A percentile compares a stretch with the other conserved stretches of the same genome.
Evolutionary conservation across 108 stramenopile species (phyloP).

Genomic region (Fragilaria radians): DNA sequence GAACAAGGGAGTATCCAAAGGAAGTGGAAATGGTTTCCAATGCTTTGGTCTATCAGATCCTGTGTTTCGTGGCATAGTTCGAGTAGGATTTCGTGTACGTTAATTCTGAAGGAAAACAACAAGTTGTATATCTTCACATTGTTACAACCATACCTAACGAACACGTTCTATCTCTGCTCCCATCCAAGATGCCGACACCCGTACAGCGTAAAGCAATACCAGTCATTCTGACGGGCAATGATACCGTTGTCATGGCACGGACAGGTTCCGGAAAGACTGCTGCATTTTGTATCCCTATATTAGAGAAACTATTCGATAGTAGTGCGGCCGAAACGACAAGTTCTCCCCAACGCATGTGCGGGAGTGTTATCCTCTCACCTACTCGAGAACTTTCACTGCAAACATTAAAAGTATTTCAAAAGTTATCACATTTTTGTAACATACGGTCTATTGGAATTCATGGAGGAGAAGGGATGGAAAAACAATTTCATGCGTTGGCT

Average conservation of each 20-base stretch:
- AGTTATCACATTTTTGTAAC: constrained; percentile 75
- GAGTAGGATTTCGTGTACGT: constrained; percentile 82
- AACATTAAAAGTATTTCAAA: constrained; percentile 77
- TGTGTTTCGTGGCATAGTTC: constrained; percentile 78
- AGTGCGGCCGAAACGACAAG: background rate
- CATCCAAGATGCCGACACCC: constrained; percentile 83
- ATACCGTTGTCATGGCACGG: constrained; percentile 94
- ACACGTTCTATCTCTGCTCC: background rate
- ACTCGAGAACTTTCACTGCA: constrained; percentile 95
- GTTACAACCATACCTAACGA: background rate
- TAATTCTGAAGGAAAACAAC: background rate
- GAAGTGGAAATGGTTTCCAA: constrained; percentile 70
- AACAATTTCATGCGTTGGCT: constrained; percentile 87
- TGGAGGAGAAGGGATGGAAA: constrained; percentile 96
- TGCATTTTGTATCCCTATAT: constrained; percentile 90
- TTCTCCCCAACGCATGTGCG: constrained; percentile 10
- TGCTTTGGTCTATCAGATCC: constrained; percentile 62
- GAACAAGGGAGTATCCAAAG: constrained; percentile 8
- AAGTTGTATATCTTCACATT: background rate
- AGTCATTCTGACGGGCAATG: constrained; percentile 79
- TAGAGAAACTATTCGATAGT: constrained; percentile 60
- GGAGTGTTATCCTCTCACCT: constrained; percentile 89
- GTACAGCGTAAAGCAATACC: constrained; percentile 97
- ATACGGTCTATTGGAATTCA: constrained; percentile 75
- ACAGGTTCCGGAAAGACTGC: constrained; percentile 96